Evolutionary conservation across 179 eudicot genomes (phyloP), one percentile per base, ranked within the genome.

Genomic region (Actinidia arguta): DNA sequence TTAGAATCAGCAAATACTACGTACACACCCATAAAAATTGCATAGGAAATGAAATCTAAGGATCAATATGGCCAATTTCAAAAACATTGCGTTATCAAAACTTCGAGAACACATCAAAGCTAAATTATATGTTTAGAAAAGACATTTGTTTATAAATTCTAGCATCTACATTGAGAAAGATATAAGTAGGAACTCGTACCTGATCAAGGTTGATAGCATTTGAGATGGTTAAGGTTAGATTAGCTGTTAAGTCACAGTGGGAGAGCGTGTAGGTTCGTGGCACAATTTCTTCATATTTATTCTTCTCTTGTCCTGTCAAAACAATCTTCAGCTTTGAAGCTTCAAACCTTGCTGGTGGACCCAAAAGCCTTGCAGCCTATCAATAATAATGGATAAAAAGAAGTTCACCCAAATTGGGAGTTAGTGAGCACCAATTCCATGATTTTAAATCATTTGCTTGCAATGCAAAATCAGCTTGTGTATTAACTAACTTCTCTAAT

Each of bases 171-270:
- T n/a, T 8, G 27, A 63, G 27, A 63, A 63, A 63, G 14, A 7
- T 1, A 36, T 14, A 25, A 31, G 10, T 50, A 75, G 44, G 63
- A 75, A 75, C 0, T 7, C 14, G 52, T 92, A 95, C 99, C 95
- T 95, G 97, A 82, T 94, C 92, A 84, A 89, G 89, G 55, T 80
- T 84, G 90, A 95, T 88, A 80, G 86, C 81, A 80, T 88, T 93
- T 75, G 99, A 94, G 82, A 95, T 88, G 78, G 98, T 92, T 83
- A 95, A 82, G 61, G 97, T 94, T 44, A 95, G 82, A 81, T 95
- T 88, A 81, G 98, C 99, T 20, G 99, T 95, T 81, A 95, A 91
- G 85, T 95, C 99, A 63, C 98, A 95, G 75, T 95, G 99, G 42
- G 98, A 94, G 59, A 95, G 94, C 22, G 93, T 92, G 87, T 95